These are phyloP conservation scores for Beauveria bassiana DNA, from an alignment of 2,329 filamentous ascomycete species.

Conservation along the genomic window DNA sequence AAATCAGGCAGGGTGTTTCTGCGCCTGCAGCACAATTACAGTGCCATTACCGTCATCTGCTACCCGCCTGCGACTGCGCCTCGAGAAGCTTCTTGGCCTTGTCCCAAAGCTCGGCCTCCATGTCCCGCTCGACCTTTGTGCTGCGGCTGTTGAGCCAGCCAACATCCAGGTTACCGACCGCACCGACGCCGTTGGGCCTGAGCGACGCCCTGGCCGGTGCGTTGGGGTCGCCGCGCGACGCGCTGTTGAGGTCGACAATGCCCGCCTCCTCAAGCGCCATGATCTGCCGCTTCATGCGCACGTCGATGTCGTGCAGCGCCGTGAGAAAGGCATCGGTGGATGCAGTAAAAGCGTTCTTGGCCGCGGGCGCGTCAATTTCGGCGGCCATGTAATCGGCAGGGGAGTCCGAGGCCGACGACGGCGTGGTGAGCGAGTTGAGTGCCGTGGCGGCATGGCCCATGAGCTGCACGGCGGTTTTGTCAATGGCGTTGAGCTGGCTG, in stretches of 20 bases:
- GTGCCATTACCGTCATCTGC: not conserved
- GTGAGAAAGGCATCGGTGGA: constrained; percentile 62
- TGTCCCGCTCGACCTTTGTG: constrained; percentile 71
- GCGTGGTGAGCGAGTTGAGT: constrained; percentile 37
- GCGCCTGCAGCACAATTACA: too few species aligned
- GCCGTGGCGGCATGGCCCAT: constrained; percentile 38
- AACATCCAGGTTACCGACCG: constrained; percentile 62
- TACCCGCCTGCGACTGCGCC: constrained; percentile 12
- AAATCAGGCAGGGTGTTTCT: too few species aligned
- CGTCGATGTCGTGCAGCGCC: constrained; percentile 66
- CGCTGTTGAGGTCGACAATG: constrained; percentile 50
- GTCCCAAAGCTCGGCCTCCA: constrained; percentile 73
- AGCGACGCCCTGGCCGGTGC: constrained; percentile 35
- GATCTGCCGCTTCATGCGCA: constrained; percentile 58
- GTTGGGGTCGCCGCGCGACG: constrained; percentile 24
- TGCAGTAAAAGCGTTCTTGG: constrained; percentile 48
- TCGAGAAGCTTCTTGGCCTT: constrained; percentile 31
- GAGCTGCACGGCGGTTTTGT: constrained; percentile 45
- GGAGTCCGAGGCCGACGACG: constrained; percentile 13
- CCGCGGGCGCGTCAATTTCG: constrained; percentile 36
- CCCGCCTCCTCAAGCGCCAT: constrained; percentile 74
- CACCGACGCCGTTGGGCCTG: constrained; percentile 47
- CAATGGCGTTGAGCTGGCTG: constrained; percentile 70
- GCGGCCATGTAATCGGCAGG: constrained; percentile 14
- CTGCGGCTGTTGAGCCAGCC: constrained; percentile 85